These are phyloP conservation scores for Sphagnurus paluster DNA, from an alignment of 1,284 basidiomycete species.

Conservation along the genomic window DNA sequence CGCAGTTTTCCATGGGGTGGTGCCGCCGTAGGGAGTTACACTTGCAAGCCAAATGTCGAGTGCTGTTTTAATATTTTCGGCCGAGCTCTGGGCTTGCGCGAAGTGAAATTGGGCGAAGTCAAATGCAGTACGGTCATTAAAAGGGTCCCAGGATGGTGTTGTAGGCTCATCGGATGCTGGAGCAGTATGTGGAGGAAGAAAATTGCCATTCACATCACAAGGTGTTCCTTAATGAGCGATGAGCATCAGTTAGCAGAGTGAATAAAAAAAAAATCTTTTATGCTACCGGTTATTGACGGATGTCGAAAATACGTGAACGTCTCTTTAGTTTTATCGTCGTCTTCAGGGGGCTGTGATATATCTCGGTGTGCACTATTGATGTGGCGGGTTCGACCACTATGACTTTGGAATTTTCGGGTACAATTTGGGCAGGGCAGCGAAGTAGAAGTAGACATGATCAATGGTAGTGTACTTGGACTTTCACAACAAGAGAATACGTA, in stretches of 20 bases:
- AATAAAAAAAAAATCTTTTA: too few relatives aligned
- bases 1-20: background rate
- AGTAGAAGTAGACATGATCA: background rate
- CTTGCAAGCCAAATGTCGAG: constrained; percentile 19
- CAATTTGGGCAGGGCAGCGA: background rate
- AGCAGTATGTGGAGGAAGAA: background rate
- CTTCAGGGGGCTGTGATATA: background rate
- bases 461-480: background rate
- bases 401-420: background rate
- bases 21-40: background rate
- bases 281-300: background rate
- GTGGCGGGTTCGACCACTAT: background rate
- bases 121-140: constrained; percentile 13
- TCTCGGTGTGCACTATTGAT: constrained; percentile 1
- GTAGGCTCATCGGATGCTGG: background rate
- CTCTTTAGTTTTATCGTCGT: background rate
- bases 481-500: background rate
- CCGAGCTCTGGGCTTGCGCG: constrained; percentile 11
- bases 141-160: constrained; percentile 12
- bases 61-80: constrained; percentile 12
- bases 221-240: background rate
- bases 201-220: constrained; percentile 3
- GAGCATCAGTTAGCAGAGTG: too few relatives aligned
- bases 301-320: background rate
- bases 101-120: constrained; percentile 18